Base-by-base conservation (phyloP, 2,329 filamentous ascomycete genomes). In the Aureobasidium lini region DNA sequence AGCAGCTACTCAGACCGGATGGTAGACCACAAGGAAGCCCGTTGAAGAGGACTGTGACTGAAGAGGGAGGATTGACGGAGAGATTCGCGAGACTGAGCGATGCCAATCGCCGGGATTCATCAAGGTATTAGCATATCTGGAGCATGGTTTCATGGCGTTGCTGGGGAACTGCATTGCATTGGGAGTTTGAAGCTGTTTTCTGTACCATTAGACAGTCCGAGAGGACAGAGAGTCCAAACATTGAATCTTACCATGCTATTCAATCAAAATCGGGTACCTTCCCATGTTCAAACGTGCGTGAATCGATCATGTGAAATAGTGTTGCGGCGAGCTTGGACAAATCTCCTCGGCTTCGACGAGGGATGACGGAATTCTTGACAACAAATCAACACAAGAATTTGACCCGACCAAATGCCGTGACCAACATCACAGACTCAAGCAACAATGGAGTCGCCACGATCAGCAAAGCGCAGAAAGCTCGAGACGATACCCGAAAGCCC, bases 1-100 rank as follows among this genome's bases (percentile, higher is more conserved):
- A 73, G 18, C 69, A 73, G 18, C 68, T 59, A 46, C n/a, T 46
- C 62, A 5, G 68, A 54, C 36, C 67, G 1, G 61, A 63, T 16
- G 66, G 66, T 15, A 67, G 70, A 59, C 64, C 66, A 46, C 69
- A 31, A 9, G 72, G 72, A 0, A 78, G 75, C 63, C 75, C 76
- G 15, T 50, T 78, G 62, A 79, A 79, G 68, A 68, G 74, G 18
- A 70, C 71, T 52, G 76, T 72, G 62, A 75, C 72, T 56, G 71
- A 75, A 10, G 64, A 48, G 11, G 63, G 62, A 16, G 63, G 62
- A 13, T 47, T 63, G 29, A 60, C 62, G 1, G 63, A 65, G 43
- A 62, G 61, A 28, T 61, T 59, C 18, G 65, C 44, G 57, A 65
- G 37, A 64, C 65, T 59, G 63, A 71, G 64, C 67, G 67, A 46